Evolutionary conservation across 805 yeast genomes (phyloP).

Genomic region (Blastobotrys robertii): DNA sequence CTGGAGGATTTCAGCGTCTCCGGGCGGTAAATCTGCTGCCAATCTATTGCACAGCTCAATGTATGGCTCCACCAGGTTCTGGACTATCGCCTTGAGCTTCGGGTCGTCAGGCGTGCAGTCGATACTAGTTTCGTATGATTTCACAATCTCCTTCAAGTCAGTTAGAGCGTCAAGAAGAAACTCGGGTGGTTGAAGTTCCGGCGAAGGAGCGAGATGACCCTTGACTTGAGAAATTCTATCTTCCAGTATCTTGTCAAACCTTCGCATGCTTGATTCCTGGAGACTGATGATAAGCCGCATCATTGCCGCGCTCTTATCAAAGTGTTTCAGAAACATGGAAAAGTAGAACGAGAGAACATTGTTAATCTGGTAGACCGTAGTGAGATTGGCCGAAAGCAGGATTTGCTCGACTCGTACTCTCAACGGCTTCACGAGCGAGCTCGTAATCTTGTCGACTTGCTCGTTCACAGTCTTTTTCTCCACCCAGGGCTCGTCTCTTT

Average conservation of each 20-base stretch:
- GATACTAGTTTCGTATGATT: slow-evolving; percentile 30
- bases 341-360: slow-evolving; percentile 59
- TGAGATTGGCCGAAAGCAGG: slow-evolving; percentile 53
- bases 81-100: slow-evolving; percentile 19
- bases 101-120: slow-evolving; percentile 11
- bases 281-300: slow-evolving; percentile 22
- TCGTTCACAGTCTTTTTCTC: slow-evolving; percentile 24
- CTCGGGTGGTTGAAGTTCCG: slow-evolving; percentile 69
- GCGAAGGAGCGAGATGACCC: slow-evolving; percentile 19
- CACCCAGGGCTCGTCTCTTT: slow-evolving; percentile 12
- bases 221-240: slow-evolving; percentile 28
- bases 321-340: slow-evolving; percentile 47
- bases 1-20: slow-evolving; percentile 23
- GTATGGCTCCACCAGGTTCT: slow-evolving; percentile 26
- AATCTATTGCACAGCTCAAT: slow-evolving; percentile 22
- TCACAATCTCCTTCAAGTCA: slow-evolving; percentile 50
- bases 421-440: slow-evolving; percentile 48
- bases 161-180: slow-evolving; percentile 64
- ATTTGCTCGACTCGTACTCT: slow-evolving; percentile 59
- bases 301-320: slow-evolving; percentile 20
- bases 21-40: slow-evolving; percentile 21
- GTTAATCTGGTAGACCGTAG: slow-evolving; percentile 46
- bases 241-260: slow-evolving; percentile 32
- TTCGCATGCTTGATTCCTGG: slow-evolving; percentile 31
- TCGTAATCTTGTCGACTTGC: slow-evolving; percentile 42